Conservation (phyloP, 306 rosid species). For the Sicyos baderoa region DNA sequence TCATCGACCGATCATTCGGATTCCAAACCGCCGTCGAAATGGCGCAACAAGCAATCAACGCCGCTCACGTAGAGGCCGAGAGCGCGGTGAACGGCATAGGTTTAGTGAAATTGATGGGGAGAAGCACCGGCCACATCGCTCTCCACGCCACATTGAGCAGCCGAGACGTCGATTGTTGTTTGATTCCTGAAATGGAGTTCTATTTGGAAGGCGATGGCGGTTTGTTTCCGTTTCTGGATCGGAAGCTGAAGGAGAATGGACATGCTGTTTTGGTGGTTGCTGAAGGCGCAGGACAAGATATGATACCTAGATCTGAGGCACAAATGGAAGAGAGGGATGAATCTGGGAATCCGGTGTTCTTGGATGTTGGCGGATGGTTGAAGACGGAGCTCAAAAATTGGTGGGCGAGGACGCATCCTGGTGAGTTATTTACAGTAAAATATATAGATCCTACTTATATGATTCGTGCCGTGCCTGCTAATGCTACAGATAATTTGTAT, state of each 20-base stretch:
- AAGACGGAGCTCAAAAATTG: constrained; percentile 71
- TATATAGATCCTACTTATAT: constrained; percentile 86
- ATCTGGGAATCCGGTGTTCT: constrained; percentile 65
- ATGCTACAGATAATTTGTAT: constrained; percentile 61
- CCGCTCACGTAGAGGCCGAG: constrained; percentile 75
- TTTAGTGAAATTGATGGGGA: constrained; percentile 79
- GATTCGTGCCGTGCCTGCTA: constrained; percentile 84
- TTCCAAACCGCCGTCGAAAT: constrained; percentile 85
- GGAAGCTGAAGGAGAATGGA: constrained; percentile 46
- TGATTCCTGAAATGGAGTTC: constrained; percentile 63
- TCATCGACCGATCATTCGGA: constrained; percentile 78
- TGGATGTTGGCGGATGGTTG: constrained; percentile 74
- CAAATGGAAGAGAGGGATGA: constrained; percentile 63
- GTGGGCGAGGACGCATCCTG: constrained; percentile 57
- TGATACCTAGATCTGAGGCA: constrained; percentile 52
- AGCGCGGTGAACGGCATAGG: constrained; percentile 86
- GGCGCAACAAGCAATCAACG: constrained; percentile 78
- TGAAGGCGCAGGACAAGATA: constrained; percentile 78
- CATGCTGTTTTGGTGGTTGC: constrained; percentile 82
- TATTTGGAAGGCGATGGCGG: constrained; percentile 83
- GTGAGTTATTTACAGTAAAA: constrained; percentile 54
- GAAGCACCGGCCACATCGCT: constrained; percentile 77
- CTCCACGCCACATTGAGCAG: constrained; percentile 72
- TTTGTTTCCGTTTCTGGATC: constrained; percentile 53
- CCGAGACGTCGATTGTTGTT: constrained; percentile 82